phyloP scores from a whole-genome alignment of 257 asterid species.

The Ilex asprella region DNA sequence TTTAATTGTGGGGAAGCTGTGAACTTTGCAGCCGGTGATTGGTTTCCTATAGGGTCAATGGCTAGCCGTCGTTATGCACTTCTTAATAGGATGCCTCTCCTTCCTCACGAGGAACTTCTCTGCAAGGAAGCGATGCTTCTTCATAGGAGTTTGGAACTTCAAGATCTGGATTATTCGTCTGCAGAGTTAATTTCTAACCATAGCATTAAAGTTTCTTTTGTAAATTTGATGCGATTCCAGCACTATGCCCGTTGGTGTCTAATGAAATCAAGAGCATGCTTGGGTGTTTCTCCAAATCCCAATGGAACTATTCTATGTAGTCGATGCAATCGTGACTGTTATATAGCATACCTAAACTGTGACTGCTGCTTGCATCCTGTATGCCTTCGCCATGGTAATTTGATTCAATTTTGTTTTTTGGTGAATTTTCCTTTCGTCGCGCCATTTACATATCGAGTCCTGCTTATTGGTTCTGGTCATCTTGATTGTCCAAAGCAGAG shows the following conservation, averaged over 20 bases:
- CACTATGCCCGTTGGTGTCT: constrained; percentile 87
- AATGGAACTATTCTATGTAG: constrained; percentile 89
- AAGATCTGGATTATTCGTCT: constrained; percentile 37
- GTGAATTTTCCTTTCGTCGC: not conserved
- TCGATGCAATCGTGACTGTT: constrained; percentile 87
- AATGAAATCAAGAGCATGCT: constrained; percentile 38
- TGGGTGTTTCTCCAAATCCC: constrained; percentile 42
- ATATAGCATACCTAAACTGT: constrained; percentile 75
- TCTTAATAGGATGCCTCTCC: constrained; percentile 75
- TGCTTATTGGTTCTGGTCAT: constrained; percentile 12
- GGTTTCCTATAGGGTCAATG: constrained; percentile 89
- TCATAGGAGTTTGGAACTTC: constrained; percentile 27
- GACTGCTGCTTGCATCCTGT: constrained; percentile 63
- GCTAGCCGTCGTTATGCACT: constrained; percentile 90
- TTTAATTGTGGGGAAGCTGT: constrained; percentile 99
- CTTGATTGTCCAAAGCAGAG: constrained; percentile 37
- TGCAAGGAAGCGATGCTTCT: constrained; percentile 93
- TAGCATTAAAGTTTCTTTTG: constrained; percentile 59
- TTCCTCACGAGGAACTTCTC: constrained; percentile 94
- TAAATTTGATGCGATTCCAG: constrained; percentile 75
- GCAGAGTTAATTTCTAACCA: constrained; percentile 38
- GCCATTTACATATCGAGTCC: not conserved
- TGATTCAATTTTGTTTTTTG: not conserved
- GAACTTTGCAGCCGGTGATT: constrained; percentile 88
- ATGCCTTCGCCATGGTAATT: constrained; percentile 93